A percentile compares a stretch with the other conserved stretches of the same genome.
Conservation (phyloP, 2,329 filamentous ascomycete species). For the Dichotomopilus funicola region DNA sequence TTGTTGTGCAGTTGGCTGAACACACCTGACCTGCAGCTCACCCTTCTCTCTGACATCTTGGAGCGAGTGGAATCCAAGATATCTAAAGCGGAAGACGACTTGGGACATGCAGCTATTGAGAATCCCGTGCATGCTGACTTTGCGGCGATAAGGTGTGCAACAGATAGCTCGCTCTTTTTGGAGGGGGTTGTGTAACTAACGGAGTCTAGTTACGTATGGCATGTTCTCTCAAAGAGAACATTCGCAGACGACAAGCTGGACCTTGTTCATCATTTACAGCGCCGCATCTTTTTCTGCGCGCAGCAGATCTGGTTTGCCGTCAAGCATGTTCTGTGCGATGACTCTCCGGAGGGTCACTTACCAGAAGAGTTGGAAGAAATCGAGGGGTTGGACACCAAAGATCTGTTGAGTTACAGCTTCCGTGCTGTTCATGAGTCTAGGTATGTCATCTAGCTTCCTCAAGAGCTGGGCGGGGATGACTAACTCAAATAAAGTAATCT, state of each 20-base stretch:
- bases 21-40: constrained; percentile 36
- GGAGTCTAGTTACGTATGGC: constrained; percentile 44
- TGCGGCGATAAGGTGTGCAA: constrained; percentile 53
- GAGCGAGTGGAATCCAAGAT: constrained; percentile 59
- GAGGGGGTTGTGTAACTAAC: background rate
- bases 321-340: constrained; percentile 74
- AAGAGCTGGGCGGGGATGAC: background rate
- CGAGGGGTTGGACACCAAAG: constrained; percentile 72
- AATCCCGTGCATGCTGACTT: constrained; percentile 65
- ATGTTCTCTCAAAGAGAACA: constrained; percentile 38
- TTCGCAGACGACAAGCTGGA: constrained; percentile 34
- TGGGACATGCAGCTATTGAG: constrained; percentile 59
- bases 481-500: constrained; percentile 53
- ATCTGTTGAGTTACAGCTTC: constrained; percentile 90
- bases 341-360: constrained; percentile 85
- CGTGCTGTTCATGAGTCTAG: constrained; percentile 91
- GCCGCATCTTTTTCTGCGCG: constrained; percentile 54
- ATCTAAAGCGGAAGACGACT: constrained; percentile 52
- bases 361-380: constrained; percentile 68
- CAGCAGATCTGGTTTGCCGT: constrained; percentile 71
- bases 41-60: constrained; percentile 53
- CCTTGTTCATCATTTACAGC: constrained; percentile 39
- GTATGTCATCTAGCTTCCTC: constrained; percentile 34
- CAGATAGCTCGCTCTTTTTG: background rate
- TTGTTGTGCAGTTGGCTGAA: constrained; percentile 56